These are phyloP conservation scores for Helicocarpus griseus DNA, from an alignment of 2,329 filamentous ascomycete species.

Conservation along the genomic window DNA sequence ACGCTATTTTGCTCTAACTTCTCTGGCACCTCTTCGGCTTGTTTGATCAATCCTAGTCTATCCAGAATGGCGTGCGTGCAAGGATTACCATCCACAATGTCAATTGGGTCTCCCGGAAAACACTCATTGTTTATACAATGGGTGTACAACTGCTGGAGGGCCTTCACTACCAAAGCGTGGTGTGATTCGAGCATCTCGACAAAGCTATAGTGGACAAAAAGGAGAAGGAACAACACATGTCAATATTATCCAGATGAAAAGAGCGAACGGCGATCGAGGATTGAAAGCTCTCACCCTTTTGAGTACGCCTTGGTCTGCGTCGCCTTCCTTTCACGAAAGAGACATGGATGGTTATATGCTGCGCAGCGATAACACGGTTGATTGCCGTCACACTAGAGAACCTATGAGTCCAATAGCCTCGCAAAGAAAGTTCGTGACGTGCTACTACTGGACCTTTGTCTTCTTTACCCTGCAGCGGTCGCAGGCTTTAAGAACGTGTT, in stretches of 20 bases:
- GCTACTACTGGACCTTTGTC: conserved; percentile 29
- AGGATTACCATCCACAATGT: conserved; percentile 31
- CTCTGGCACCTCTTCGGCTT: conserved; percentile 31
- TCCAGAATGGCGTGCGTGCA: conserved; percentile 35
- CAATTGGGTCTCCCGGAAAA: conserved; percentile 34
- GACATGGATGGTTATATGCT: conserved; percentile 34
- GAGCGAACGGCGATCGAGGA: background rate
- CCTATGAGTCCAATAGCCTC: conserved; percentile 8
- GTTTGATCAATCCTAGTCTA: conserved; percentile 33
- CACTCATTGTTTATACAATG: conserved; percentile 33
- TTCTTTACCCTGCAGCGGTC: conserved; percentile 39
- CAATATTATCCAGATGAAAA: background rate
- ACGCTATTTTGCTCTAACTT: conserved; percentile 24
- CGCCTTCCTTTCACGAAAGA: conserved; percentile 35
- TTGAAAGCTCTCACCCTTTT: conserved; percentile 25
- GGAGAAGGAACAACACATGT: conserved; percentile 3
- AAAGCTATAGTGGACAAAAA: conserved; percentile 21
- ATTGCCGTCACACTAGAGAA: conserved; percentile 33
- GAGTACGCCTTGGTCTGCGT: conserved; percentile 37
- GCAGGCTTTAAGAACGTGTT: conserved; percentile 36
- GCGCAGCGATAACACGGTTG: conserved; percentile 37
- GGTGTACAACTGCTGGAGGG: conserved; percentile 33
- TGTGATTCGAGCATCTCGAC: conserved; percentile 38
- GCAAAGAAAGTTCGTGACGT: conserved; percentile 3
- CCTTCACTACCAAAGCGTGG: conserved; percentile 33